phyloP scores from a whole-genome alignment of 805 yeast genomes.

The Myxozyma sirexii region DNA sequence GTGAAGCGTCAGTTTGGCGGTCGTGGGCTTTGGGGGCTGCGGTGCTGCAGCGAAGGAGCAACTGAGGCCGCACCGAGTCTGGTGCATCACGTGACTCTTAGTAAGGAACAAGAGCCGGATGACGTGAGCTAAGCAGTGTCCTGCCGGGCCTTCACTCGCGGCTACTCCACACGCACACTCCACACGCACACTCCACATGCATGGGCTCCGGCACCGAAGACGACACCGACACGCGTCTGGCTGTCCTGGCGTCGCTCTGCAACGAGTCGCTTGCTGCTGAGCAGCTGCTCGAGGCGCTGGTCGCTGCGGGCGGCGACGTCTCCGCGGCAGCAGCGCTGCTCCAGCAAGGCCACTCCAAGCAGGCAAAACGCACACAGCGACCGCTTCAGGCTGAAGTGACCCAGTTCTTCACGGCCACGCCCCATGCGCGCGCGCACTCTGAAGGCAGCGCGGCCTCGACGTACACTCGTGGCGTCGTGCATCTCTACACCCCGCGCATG shows the following conservation, averaged over 20 bases:
- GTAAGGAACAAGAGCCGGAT: background rate
- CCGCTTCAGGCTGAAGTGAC: constrained; percentile 24
- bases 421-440: constrained; percentile 17
- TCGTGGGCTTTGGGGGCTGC: background rate
- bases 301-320: constrained; percentile 22
- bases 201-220: background rate
- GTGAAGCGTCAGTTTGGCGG: constrained; percentile 8
- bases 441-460: background rate
- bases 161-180: no score
- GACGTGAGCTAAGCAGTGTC: no score
- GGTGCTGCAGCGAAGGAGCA: background rate
- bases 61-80: background rate
- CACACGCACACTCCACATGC: no score
- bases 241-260: constrained; percentile 26
- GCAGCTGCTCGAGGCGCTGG: constrained; percentile 22
- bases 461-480: constrained; percentile 19
- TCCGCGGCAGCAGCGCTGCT: background rate
- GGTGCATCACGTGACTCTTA: background rate
- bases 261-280: constrained; percentile 35
- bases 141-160: no score
- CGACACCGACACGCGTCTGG: constrained; percentile 29
- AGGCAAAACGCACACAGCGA: background rate
- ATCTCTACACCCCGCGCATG: constrained; percentile 55
- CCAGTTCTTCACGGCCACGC: constrained; percentile 15
- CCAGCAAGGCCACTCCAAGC: background rate